These are phyloP conservation scores for Piper betle DNA, from an alignment of 164 flowering plant species.

Conservation along the genomic window DNA sequence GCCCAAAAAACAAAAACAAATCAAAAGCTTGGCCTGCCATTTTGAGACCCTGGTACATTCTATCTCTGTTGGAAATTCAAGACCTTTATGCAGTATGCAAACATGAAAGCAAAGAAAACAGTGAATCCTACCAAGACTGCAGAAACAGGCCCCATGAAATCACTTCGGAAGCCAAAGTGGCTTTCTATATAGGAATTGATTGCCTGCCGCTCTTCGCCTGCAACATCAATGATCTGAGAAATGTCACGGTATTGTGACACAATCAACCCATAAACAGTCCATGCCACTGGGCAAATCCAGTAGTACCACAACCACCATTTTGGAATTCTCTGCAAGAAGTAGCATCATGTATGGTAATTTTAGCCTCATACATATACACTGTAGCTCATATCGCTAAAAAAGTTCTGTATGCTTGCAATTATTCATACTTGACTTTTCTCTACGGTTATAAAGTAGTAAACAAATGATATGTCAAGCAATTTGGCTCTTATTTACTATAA, in stretches of 20 bases:
- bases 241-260: conserved; percentile 70
- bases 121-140: conserved; percentile 60
- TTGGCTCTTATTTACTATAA: no score
- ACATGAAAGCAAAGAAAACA: conserved; percentile 64
- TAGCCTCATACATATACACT: no score
- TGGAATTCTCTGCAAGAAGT: conserved; percentile 52
- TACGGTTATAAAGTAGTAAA: no score
- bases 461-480: no score
- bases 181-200: conserved; percentile 31
- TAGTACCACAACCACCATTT: conserved; percentile 98
- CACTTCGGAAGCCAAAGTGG: conserved; percentile 43
- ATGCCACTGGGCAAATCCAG: conserved; percentile 83
- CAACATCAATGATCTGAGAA: conserved; percentile 20
- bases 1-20: no score
- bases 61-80: conserved; percentile 77
- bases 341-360: background rate
- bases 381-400: no score
- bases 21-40: background rate
- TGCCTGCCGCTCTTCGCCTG: conserved; percentile 19
- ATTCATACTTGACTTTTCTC: no score
- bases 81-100: conserved; percentile 47
- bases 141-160: conserved; percentile 74
- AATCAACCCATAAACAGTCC: conserved; percentile 80
- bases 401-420: no score
- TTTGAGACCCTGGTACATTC: background rate